A percentile compares a stretch with the other conserved stretches of the same genome.
Evolutionary conservation across 192 early-diverging fungal genomes (phyloP).

Genomic region (Phycomyces blakesleeanus): DNA sequence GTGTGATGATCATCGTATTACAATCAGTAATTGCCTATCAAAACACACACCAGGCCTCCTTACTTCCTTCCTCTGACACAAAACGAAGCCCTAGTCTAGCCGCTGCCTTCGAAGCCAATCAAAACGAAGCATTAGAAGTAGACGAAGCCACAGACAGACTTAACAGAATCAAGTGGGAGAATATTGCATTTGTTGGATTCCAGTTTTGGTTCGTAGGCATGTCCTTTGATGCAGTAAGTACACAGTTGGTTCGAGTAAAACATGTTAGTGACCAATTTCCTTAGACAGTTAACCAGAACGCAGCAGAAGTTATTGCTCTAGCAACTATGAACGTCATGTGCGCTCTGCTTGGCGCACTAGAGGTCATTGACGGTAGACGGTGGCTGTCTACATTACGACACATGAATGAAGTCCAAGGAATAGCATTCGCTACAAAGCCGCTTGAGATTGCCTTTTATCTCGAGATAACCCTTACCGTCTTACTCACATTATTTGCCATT

Average conservation of each 20-base stretch:
- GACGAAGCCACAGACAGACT: slow-evolving; percentile 20
- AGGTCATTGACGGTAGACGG: slow-evolving; percentile 27
- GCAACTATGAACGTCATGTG: slow-evolving; percentile 31
- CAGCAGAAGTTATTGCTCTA: slow-evolving; percentile 34
- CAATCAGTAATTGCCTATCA: slow-evolving; percentile 29
- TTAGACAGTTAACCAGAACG: slow-evolving; percentile 36
- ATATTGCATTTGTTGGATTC: slow-evolving; percentile 38
- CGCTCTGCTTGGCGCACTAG: slow-evolving; percentile 27
- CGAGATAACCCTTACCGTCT: slow-evolving; percentile 29
- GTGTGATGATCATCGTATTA: slow-evolving; percentile 25
- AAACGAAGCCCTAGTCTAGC: neutral
- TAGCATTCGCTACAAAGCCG: slow-evolving; percentile 4
- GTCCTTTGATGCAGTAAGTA: slow-evolving; percentile 38
- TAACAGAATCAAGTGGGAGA: slow-evolving; percentile 36
- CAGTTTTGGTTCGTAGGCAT: slow-evolving; percentile 35
- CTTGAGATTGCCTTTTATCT: slow-evolving; percentile 22
- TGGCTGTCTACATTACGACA: slow-evolving; percentile 23
- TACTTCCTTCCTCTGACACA: slow-evolving; percentile 8
- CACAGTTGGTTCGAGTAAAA: neutral
- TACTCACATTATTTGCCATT: slow-evolving; percentile 25
- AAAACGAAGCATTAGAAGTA: neutral
- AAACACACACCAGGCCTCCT: slow-evolving; percentile 20
- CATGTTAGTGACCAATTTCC: neutral
- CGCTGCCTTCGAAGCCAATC: neutral
- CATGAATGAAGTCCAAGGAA: neutral